A percentile compares a stretch with the other conserved stretches of the same genome.
These are phyloP conservation scores for Trichoderma asperellum DNA, from an alignment of 2,329 filamentous ascomycete species.

Conservation along the genomic window DNA sequence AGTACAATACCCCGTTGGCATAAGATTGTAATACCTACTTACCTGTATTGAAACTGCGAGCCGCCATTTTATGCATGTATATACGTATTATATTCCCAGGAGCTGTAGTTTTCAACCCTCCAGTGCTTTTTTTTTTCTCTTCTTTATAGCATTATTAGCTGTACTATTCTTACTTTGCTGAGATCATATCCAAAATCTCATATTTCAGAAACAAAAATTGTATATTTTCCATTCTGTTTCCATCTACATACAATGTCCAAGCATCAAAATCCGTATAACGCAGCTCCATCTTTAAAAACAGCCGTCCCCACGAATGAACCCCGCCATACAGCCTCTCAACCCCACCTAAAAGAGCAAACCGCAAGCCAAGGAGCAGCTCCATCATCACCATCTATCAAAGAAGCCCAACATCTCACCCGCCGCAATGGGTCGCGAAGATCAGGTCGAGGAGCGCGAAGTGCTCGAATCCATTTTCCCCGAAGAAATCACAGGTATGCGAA, in stretches of 20 bases:
- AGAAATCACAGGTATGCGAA: conserved; percentile 78
- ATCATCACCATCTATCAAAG: conserved; percentile 1
- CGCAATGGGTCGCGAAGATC: conserved; percentile 77
- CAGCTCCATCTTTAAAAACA: neutral
- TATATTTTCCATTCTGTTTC: neutral
- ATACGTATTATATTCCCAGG: neutral
- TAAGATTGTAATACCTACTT: neutral
- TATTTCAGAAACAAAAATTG: neutral
- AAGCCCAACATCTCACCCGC: conserved; percentile 2
- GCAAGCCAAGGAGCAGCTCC: conserved; percentile 6
- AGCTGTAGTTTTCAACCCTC: neutral
- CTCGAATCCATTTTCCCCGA: conserved; percentile 98
- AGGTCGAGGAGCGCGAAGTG: conserved; percentile 94
- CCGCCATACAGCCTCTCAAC: conserved; percentile 36
- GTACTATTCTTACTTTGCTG: neutral
- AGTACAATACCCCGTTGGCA: conserved; percentile 34
- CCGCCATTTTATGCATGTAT: neutral
- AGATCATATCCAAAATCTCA: neutral
- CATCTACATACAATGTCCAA: neutral
- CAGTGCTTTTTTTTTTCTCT: neutral
- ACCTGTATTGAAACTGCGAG: neutral
- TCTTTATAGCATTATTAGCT: neutral
- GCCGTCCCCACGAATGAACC: conserved; percentile 32
- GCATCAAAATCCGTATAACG: neutral
- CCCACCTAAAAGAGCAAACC: conserved; percentile 32